Conservation (phyloP, 208 protist genomes). For the Histomonas meleagridis region DNA sequence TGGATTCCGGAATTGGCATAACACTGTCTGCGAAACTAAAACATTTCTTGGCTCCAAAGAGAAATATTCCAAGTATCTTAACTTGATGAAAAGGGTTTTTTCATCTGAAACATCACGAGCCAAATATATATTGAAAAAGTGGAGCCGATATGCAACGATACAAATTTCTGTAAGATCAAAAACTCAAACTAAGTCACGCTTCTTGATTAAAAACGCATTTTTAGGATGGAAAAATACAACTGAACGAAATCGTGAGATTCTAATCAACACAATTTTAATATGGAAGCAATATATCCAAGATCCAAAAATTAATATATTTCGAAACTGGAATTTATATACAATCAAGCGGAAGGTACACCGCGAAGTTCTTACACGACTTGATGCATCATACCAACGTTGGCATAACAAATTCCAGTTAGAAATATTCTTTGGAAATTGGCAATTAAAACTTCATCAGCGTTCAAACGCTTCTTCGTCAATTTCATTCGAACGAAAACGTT, state of each 20-base stretch:
- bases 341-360: background rate
- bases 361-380: background rate
- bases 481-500: background rate
- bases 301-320: background rate
- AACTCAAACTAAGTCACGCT: no score
- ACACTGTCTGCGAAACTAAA: background rate
- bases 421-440: background rate
- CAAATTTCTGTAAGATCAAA: background rate
- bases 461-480: background rate
- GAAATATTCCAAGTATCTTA: background rate
- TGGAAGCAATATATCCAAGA: background rate
- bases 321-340: background rate
- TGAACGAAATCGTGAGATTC: background rate
- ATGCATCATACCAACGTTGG: background rate
- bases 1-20: background rate
- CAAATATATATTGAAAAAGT: background rate
- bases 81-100: background rate
- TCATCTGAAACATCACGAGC: background rate
- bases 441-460: background rate
- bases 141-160: background rate
- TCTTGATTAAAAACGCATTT: background rate
- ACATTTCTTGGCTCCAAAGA: background rate
- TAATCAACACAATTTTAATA: background rate
- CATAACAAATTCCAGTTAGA: background rate
- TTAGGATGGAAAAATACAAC: background rate